These are phyloP conservation scores for Neurospora sp. DNA, from an alignment of 495 filamentous ascomycete species.

Conservation along the genomic window DNA sequence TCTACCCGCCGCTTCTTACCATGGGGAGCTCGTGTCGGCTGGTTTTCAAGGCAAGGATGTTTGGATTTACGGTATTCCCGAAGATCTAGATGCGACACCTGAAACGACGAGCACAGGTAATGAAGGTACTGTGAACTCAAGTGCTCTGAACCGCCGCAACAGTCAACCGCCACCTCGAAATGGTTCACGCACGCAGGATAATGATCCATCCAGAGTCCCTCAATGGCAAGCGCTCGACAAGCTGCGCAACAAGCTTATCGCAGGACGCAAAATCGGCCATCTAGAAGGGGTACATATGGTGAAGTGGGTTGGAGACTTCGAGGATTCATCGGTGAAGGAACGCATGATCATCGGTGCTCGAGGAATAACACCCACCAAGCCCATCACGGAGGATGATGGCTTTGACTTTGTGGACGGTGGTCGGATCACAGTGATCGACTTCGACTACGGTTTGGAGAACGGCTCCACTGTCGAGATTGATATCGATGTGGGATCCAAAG, in stretches of 20 bases:
- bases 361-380: slow-evolving; percentile 52
- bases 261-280: slow-evolving; percentile 46
- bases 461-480: slow-evolving; percentile 46
- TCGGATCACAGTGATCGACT: slow-evolving; percentile 67
- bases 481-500: slow-evolving; percentile 65
- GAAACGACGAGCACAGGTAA: slow-evolving; percentile 18
- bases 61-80: slow-evolving; percentile 74
- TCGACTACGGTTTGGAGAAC: slow-evolving; percentile 48
- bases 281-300: slow-evolving; percentile 48
- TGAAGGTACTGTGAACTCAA: slow-evolving; percentile 18
- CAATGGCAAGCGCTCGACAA: slow-evolving; percentile 65
- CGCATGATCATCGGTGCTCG: slow-evolving; percentile 67
- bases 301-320: slow-evolving; percentile 49
- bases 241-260: slow-evolving; percentile 51
- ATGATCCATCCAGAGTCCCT: slow-evolving; percentile 34
- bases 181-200: slow-evolving; percentile 24
- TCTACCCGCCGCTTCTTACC: slow-evolving; percentile 53
- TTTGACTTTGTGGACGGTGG: slow-evolving; percentile 74
- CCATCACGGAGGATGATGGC: slow-evolving; percentile 57
- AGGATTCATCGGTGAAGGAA: slow-evolving; percentile 37
- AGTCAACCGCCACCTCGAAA: slow-evolving; percentile 30
- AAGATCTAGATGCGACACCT: slow-evolving; percentile 52
- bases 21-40: slow-evolving; percentile 65
- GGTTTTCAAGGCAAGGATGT: slow-evolving; percentile 64
- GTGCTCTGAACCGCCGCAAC: slow-evolving; percentile 26